A percentile compares a stretch with the other conserved stretches of the same genome.
These are phyloP conservation scores for Whalleya microplaca DNA, from an alignment of 2,329 filamentous ascomycete genomes.

Conservation along the genomic window DNA sequence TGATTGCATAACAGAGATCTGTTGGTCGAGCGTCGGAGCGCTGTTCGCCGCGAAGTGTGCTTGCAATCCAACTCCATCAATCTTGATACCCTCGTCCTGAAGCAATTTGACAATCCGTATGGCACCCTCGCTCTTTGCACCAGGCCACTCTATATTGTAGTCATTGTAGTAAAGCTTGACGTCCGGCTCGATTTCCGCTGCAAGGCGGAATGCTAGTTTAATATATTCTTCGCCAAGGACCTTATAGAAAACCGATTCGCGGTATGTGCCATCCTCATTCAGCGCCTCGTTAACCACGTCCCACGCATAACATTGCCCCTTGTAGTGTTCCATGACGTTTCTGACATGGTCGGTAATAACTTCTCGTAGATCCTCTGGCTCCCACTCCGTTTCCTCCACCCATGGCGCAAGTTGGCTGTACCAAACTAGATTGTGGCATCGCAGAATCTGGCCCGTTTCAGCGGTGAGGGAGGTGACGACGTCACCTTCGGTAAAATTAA, in stretches of 20 bases:
- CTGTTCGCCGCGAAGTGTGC: constrained; percentile 45
- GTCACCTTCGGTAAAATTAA: constrained; percentile 65
- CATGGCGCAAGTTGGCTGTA: constrained; percentile 46
- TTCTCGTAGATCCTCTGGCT: constrained; percentile 41
- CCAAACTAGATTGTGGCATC: constrained; percentile 52
- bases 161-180: constrained; percentile 65
- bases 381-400: constrained; percentile 52
- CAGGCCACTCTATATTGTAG: constrained; percentile 55
- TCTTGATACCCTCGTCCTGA: constrained; percentile 46
- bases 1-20: constrained; percentile 45
- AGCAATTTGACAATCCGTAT: constrained; percentile 41
- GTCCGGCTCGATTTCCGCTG: constrained; percentile 50
- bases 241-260: constrained; percentile 52
- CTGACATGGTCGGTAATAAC: constrained; percentile 58
- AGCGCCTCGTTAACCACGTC: constrained; percentile 63
- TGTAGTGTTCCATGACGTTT: constrained; percentile 50
- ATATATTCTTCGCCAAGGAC: constrained; percentile 57
- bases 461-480: constrained; percentile 48
- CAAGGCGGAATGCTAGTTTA: constrained; percentile 53
- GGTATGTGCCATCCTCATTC: constrained; percentile 56
- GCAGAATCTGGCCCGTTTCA: constrained; percentile 44
- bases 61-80: constrained; percentile 58
- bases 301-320: constrained; percentile 57
- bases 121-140: constrained; percentile 42
- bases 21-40: constrained; percentile 44